phyloP scores from a whole-genome alignment of 805 yeast genomes.

The Candida nitratophila region DNA sequence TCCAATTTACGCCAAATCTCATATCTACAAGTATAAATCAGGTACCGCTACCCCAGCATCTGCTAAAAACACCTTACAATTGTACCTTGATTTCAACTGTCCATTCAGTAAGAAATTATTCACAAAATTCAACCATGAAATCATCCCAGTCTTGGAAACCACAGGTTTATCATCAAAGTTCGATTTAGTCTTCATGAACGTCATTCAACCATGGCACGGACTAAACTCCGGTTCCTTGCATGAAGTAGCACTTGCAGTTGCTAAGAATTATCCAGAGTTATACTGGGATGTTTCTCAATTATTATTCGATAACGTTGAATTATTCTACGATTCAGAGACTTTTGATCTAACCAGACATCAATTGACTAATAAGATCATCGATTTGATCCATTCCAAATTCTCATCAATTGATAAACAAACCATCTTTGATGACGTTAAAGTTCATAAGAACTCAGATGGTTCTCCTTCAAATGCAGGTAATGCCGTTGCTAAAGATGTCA shows the following conservation, averaged over 20 bases:
- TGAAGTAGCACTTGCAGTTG: slow-evolving; percentile 68
- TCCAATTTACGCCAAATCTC: slow-evolving; percentile 1
- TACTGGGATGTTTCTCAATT: slow-evolving; percentile 53
- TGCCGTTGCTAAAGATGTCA: slow-evolving; percentile 51
- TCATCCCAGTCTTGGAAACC: slow-evolving; percentile 45
- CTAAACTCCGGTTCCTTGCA: slow-evolving; percentile 52
- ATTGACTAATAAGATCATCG: slow-evolving; percentile 45
- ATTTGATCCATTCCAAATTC: slow-evolving; percentile 36
- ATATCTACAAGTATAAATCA: not conserved
- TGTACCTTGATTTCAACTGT: slow-evolving; percentile 73
- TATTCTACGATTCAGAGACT: slow-evolving; percentile 57
- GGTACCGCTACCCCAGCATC: too few species aligned
- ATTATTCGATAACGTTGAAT: slow-evolving; percentile 47
- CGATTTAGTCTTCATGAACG: slow-evolving; percentile 60
- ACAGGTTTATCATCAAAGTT: slow-evolving; percentile 39
- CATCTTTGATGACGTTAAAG: slow-evolving; percentile 26
- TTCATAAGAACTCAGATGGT: slow-evolving; percentile 20
- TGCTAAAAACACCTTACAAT: slow-evolving; percentile 38
- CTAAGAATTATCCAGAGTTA: slow-evolving; percentile 42
- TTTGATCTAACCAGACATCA: slow-evolving; percentile 47
- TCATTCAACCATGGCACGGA: slow-evolving; percentile 91
- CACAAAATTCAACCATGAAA: slow-evolving; percentile 41
- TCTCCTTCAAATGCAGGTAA: slow-evolving; percentile 51
- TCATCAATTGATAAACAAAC: slow-evolving; percentile 26
- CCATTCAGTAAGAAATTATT: slow-evolving; percentile 65